These are phyloP conservation scores for Coniella vitis DNA, from an alignment of 2,329 filamentous ascomycete species.

Conservation along the genomic window DNA sequence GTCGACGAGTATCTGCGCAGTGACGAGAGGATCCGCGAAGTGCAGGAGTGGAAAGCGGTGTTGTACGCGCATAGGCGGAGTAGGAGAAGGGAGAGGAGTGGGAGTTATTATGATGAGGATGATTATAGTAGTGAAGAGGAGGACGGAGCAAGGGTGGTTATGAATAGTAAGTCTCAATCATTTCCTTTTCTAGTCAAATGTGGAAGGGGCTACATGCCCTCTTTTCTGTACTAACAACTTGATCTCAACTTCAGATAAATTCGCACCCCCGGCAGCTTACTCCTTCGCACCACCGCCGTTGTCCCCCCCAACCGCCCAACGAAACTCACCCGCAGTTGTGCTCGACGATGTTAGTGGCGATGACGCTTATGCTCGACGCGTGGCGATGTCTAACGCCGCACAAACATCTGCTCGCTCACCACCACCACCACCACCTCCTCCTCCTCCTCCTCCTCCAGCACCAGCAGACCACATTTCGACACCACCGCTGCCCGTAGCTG, in stretches of 20 bases:
- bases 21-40: conserved; percentile 74
- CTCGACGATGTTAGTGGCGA: conserved; percentile 59
- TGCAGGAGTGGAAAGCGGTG: conserved; percentile 77
- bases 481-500: conserved; percentile 18
- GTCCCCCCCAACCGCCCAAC: conserved; percentile 35
- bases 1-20: conserved; percentile 79
- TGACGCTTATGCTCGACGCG: conserved; percentile 59
- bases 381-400: conserved; percentile 46
- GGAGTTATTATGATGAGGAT: conserved; percentile 31
- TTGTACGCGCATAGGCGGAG: conserved; percentile 63
- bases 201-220: background rate
- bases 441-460: conserved; percentile 9
- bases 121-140: conserved; percentile 28
- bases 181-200: background rate
- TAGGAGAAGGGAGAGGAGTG: conserved; percentile 22
- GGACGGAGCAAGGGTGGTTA: conserved; percentile 22
- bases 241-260: conserved; percentile 38
- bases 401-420: conserved; percentile 22
- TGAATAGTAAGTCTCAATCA: conserved; percentile 28
- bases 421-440: conserved; percentile 25
- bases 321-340: conserved; percentile 32
- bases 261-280: conserved; percentile 52
- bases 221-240: background rate
- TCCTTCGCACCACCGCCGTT: conserved; percentile 51
- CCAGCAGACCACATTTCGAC: conserved; percentile 19